phyloP scores from a whole-genome alignment of 768 basidiomycete species.

The Pisolithus tinctorius region DNA sequence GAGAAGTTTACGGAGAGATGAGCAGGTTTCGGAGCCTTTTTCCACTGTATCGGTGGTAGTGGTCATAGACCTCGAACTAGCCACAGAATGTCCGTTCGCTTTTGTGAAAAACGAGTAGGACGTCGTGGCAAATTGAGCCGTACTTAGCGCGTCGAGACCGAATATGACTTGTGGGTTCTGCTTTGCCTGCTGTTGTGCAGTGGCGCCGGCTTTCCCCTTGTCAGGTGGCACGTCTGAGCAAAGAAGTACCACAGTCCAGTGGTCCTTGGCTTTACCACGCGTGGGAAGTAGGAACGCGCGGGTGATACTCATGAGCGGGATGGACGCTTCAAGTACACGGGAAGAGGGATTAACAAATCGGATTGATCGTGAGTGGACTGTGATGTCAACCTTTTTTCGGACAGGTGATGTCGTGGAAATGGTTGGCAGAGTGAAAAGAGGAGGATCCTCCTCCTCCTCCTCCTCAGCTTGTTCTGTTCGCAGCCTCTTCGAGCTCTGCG shows the following conservation, averaged over 20 bases:
- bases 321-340: slow-evolving; percentile 40
- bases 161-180: slow-evolving; percentile 54
- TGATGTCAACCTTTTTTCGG: slow-evolving; percentile 70
- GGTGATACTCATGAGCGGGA: slow-evolving; percentile 43
- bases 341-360: slow-evolving; percentile 47
- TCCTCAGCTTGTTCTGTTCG: slow-evolving; percentile 10
- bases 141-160: slow-evolving; percentile 54
- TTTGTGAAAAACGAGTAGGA: slow-evolving; percentile 12
- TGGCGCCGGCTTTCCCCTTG: slow-evolving; percentile 31
- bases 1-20: slow-evolving; percentile 46
- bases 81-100: slow-evolving; percentile 15
- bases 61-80: slow-evolving; percentile 16
- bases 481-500: slow-evolving; percentile 9
- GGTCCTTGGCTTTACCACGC: slow-evolving; percentile 60
- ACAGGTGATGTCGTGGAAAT: slow-evolving; percentile 68
- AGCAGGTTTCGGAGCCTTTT: slow-evolving; percentile 51
- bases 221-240: slow-evolving; percentile 44
- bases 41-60: slow-evolving; percentile 22
- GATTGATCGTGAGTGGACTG: slow-evolving; percentile 44
- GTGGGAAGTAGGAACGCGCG: slow-evolving; percentile 72
- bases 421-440: slow-evolving; percentile 53
- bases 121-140: slow-evolving; percentile 40
- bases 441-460: slow-evolving; percentile 23
- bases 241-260: slow-evolving; percentile 68
- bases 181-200: slow-evolving; percentile 13